A percentile compares a stretch with the other conserved stretches of the same genome.
These are phyloP conservation scores for Mrakia gelida DNA, from an alignment of 768 basidiomycete genomes.

Conservation along the genomic window DNA sequence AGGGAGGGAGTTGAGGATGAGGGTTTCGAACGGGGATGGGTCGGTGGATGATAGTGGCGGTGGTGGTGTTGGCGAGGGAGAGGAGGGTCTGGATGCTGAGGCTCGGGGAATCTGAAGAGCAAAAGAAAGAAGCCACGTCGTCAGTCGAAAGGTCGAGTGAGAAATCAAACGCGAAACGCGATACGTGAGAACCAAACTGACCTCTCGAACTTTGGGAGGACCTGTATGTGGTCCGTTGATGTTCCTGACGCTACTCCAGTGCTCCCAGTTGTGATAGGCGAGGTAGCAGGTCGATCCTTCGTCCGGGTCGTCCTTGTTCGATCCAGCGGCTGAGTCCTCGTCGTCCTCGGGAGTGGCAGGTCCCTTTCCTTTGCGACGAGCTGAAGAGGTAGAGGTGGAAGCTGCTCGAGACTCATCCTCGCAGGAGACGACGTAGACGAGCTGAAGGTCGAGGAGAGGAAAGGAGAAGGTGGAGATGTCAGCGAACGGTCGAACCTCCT, in stretches of 20 bases:
- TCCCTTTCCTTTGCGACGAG: conserved; percentile 2
- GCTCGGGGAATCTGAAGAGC: background rate
- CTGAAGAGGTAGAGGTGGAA: conserved; percentile 8
- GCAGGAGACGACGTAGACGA: conserved; percentile 30
- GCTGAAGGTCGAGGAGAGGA: conserved; percentile 9
- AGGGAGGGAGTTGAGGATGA: conserved; percentile 27
- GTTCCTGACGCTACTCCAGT: conserved; percentile 90
- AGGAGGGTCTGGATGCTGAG: background rate
- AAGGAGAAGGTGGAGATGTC: too few species aligned
- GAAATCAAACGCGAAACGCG: background rate
- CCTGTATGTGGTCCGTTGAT: conserved; percentile 76
- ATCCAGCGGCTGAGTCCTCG: background rate
- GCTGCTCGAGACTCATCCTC: conserved; percentile 23
- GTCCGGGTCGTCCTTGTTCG: conserved; percentile 9
- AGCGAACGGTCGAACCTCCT: background rate
- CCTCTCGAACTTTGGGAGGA: conserved; percentile 31
- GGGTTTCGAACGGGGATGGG: conserved; percentile 16
- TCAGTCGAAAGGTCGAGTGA: background rate
- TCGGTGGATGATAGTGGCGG: conserved; percentile 6
- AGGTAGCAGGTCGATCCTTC: conserved; percentile 22
- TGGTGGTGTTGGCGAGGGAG: background rate
- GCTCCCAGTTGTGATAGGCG: conserved; percentile 59
- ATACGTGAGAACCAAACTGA: background rate
- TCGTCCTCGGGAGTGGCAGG: background rate
- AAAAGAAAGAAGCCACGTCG: background rate